Evolutionary conservation across 2,329 filamentous ascomycete genomes (phyloP).

Genomic region (Aquanectria penicillioides): DNA sequence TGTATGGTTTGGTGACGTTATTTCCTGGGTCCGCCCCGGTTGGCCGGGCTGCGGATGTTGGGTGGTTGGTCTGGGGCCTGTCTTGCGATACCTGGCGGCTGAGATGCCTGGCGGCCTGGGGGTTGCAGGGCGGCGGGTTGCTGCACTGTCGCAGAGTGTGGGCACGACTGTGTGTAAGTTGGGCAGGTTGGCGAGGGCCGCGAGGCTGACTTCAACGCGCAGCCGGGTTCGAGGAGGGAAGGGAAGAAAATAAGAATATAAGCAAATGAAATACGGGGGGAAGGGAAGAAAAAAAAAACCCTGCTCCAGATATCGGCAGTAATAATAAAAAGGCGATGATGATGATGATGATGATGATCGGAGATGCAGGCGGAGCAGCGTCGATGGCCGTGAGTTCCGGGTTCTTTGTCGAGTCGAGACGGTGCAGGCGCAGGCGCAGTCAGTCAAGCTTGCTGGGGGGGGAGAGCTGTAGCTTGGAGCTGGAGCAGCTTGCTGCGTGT

Average conservation of each 20-base stretch:
- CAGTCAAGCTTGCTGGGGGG: conserved; percentile 32
- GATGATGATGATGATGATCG: background rate
- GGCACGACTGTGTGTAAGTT: conserved; percentile 14
- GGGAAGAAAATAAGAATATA: background rate
- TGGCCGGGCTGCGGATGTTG: conserved; percentile 37
- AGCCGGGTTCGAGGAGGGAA: background rate
- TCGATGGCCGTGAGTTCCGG: background rate
- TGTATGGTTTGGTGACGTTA: conserved; percentile 27
- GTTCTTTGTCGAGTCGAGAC: background rate
- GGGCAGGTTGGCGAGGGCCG: background rate
- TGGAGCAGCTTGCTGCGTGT: conserved; percentile 24
- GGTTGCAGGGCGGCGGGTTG: conserved; percentile 27
- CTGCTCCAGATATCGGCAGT: background rate
- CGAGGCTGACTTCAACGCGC: conserved; percentile 12
- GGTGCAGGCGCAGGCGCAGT: conserved; percentile 25
- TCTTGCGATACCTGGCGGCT: conserved; percentile 23
- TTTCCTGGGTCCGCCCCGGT: conserved; percentile 32
- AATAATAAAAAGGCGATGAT: background rate
- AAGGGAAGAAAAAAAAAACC: background rate
- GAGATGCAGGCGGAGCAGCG: background rate
- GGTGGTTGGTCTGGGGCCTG: conserved; percentile 24
- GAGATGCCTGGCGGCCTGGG: conserved; percentile 18
- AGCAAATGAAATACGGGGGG: conserved; percentile 27
- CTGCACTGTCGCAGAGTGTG: conserved; percentile 6
- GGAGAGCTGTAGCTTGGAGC: conserved; percentile 31